Evolutionary conservation across 495 filamentous ascomycete genomes (phyloP), one percentile per base, ranked within the genome.

Genomic region (Daldinia grandis): DNA sequence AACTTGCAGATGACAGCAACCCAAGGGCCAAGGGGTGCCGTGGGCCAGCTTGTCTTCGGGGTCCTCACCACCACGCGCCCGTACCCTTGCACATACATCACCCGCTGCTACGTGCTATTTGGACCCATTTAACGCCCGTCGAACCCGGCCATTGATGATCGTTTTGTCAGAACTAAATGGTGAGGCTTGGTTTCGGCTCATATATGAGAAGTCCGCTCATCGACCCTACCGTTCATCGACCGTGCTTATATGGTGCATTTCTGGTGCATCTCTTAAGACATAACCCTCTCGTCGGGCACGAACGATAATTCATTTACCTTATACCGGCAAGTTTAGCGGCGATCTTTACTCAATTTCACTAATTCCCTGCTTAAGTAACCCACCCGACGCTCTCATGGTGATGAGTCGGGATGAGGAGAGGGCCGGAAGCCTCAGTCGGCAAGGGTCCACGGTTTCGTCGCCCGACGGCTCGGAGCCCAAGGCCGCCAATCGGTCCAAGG

Each of bases 111-210:
- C 42, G 42, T 63, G 47, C 25, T 55, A 19, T 72, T 40, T 54
- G 47, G 69, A 61, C 69, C 69, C 49, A 53, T 70, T 65, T 72
- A 68, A 68, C 59, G 30, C 64, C 60, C 38, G 56, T 54, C 24
- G 44, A 72, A 72, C 69, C 71, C 66, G 64, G 69, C 51, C 57
- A 25, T 35, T 64, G 64, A 63, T 58, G 40, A 35, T 57, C 65
- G 53, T 56, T 25, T 62, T 60, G 71, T 73, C 71, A 73, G 71
- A 73, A 73, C 71, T 69, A 73, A 73, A 73, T 62, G 58, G 58
- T 63, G 71, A 73, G 63, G 62, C 66, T 62, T 31, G 54, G 33
- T 68, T 55, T 63, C 44, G 30, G 28, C 30, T 30, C 53, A 56
- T 60, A 66, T 73, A 73, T 69, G 57, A 66, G 53, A 63, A 64